Percentiles rank a stretch among this genome's conserved stretches.
Evolutionary conservation across 805 yeast species (phyloP).

Genomic region (Lachancea lanzarotensis): DNA sequence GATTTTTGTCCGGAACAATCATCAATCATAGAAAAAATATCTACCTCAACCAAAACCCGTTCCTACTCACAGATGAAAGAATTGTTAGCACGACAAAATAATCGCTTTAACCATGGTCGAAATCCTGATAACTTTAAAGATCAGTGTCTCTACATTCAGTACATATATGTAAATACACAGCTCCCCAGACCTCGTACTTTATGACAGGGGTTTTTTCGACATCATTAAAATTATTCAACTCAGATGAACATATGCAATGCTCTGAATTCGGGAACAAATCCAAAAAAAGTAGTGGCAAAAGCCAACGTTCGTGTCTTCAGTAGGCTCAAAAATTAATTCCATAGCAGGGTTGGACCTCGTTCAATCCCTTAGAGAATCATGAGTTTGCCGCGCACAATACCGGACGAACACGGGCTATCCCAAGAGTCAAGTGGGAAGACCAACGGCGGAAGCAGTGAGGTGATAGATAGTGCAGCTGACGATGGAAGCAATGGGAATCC

Average conservation of each 20-base stretch:
- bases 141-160: too few relatives aligned
- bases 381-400: conserved; percentile 6
- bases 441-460: neutral
- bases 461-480: neutral
- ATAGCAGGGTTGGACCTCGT: neutral
- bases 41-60: too few relatives aligned
- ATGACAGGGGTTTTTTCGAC: neutral
- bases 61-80: too few relatives aligned
- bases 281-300: neutral
- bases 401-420: conserved; percentile 4
- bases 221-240: neutral
- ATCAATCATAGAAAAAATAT: too few relatives aligned
- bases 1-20: too few relatives aligned
- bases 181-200: neutral
- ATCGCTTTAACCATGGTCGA: too few relatives aligned
- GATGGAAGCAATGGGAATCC: neutral
- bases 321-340: neutral
- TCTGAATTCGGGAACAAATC: neutral
- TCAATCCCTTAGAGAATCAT: neutral
- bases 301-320: neutral
- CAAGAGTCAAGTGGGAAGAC: neutral
- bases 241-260: neutral
- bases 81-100: too few relatives aligned
- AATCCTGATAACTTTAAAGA: too few relatives aligned
- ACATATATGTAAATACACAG: too few relatives aligned